Evolutionary conservation across 2,329 filamentous ascomycete species (phyloP).

Genomic region (Pyrenochaeta sp.): DNA sequence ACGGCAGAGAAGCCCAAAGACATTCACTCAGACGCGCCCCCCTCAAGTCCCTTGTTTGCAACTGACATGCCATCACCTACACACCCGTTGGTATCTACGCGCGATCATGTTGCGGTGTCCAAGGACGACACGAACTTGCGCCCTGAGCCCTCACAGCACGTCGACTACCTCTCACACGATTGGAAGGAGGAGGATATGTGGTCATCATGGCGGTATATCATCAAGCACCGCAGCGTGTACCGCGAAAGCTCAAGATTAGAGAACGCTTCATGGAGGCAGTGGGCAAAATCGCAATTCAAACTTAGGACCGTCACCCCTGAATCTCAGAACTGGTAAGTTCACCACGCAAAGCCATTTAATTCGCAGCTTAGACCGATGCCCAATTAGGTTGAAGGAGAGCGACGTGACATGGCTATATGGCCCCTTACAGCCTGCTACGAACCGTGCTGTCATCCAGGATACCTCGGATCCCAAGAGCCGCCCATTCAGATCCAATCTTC

Average conservation of each 20-base stretch:
- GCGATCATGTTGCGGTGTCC: slow-evolving; percentile 63
- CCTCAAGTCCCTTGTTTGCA: slow-evolving; percentile 56
- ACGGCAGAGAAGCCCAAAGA: slow-evolving; percentile 22
- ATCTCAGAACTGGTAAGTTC: slow-evolving; percentile 90
- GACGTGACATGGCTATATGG: slow-evolving; percentile 98
- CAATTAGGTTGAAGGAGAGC: slow-evolving; percentile 86
- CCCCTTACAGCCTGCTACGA: slow-evolving; percentile 78
- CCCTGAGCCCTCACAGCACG: slow-evolving; percentile 80
- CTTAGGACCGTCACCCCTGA: slow-evolving; percentile 89
- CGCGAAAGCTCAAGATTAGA: slow-evolving; percentile 83
- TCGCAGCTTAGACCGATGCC: too few species aligned
- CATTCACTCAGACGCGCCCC: slow-evolving; percentile 59
- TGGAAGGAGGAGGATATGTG: slow-evolving; percentile 97
- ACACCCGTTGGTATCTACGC: slow-evolving; percentile 60
- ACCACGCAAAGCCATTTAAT: too few species aligned
- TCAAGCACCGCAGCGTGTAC: slow-evolving; percentile 79
- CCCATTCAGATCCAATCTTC: slow-evolving; percentile 69
- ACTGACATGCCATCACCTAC: too few species aligned
- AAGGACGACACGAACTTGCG: slow-evolving; percentile 82
- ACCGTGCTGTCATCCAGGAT: slow-evolving; percentile 58
- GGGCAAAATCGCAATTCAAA: slow-evolving; percentile 90
- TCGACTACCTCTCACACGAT: slow-evolving; percentile 93
- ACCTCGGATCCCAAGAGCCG: slow-evolving; percentile 60
- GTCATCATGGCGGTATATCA: slow-evolving; percentile 95
- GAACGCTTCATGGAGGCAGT: slow-evolving; percentile 96